These are phyloP conservation scores for Collybia sp. DNA, from an alignment of 768 basidiomycete genomes.

Conservation along the genomic window DNA sequence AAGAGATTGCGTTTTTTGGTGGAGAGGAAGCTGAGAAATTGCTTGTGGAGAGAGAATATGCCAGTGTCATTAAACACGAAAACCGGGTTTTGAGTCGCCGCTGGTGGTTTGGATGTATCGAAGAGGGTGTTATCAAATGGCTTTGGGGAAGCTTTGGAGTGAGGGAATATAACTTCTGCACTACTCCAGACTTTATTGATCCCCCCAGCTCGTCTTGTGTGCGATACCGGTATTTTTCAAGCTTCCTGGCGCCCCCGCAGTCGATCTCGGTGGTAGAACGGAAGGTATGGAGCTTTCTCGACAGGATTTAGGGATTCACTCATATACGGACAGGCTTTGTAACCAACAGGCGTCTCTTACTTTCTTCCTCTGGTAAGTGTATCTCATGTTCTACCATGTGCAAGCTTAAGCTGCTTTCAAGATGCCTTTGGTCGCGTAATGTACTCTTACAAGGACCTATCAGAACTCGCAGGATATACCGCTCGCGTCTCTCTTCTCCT, in stretches of 20 bases:
- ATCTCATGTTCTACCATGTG: neutral
- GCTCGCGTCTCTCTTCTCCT: slow-evolving; percentile 84
- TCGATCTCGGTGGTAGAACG: slow-evolving; percentile 83
- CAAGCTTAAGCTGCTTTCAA: slow-evolving; percentile 13
- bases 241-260: slow-evolving; percentile 58
- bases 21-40: slow-evolving; percentile 90
- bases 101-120: slow-evolving; percentile 89
- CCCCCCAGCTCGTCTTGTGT: slow-evolving; percentile 69
- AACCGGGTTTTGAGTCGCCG: slow-evolving; percentile 71
- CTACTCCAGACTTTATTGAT: slow-evolving; percentile 7
- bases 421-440: slow-evolving; percentile 95
- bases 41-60: slow-evolving; percentile 86
- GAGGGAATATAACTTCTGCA: slow-evolving; percentile 19
- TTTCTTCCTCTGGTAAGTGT: slow-evolving; percentile 74
- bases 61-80: slow-evolving; percentile 80
- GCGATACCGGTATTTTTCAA: slow-evolving; percentile 93
- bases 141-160: slow-evolving; percentile 95
- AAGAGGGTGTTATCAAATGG: slow-evolving; percentile 97
- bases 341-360: slow-evolving; percentile 85
- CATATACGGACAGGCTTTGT: slow-evolving; percentile 68
- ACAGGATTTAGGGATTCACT: neutral
- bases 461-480: slow-evolving; percentile 95
- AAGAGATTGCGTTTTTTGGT: slow-evolving; percentile 85
- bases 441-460: slow-evolving; percentile 96
- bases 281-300: slow-evolving; percentile 54